Conservation (phyloP, 306 rosid genomes). For the Dryas octopetala region DNA sequence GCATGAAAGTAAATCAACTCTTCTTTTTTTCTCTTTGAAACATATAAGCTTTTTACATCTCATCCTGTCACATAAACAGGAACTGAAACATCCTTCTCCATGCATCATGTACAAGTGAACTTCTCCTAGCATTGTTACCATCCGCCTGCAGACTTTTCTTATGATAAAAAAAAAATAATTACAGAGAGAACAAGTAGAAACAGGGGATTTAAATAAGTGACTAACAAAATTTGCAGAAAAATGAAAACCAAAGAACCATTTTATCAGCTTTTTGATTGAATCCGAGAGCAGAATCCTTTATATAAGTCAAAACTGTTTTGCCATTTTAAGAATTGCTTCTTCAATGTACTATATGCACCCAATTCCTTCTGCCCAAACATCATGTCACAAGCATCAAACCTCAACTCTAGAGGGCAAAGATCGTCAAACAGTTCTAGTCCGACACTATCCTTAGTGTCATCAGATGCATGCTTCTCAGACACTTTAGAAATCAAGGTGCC, state of each 20-base stretch:
- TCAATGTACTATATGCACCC: slow-evolving; percentile 32
- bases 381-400: slow-evolving; percentile 38
- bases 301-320: slow-evolving; percentile 35
- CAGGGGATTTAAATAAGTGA: too few species aligned
- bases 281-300: slow-evolving; percentile 33
- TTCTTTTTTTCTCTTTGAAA: too few species aligned
- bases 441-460: slow-evolving; percentile 23
- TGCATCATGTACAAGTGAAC: too few species aligned
- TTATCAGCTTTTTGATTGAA: slow-evolving; percentile 20
- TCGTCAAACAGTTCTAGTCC: slow-evolving; percentile 49
- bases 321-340: slow-evolving; percentile 52
- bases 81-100: too few species aligned
- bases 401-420: slow-evolving; percentile 48
- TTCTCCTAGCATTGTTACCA: too few species aligned
- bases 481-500: slow-evolving; percentile 10
- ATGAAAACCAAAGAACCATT: too few species aligned
- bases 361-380: slow-evolving; percentile 28
- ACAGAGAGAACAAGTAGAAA: too few species aligned
- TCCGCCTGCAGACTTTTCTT: too few species aligned
- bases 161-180: too few species aligned
- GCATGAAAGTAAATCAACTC: too few species aligned
- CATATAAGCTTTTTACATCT: too few species aligned
- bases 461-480: slow-evolving; percentile 11
- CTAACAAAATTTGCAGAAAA: background rate
- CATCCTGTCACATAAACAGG: too few species aligned